phyloP scores from a whole-genome alignment of 805 yeast species.

The baker's yeast (Saccharomyces cerevisiae) region DNA sequence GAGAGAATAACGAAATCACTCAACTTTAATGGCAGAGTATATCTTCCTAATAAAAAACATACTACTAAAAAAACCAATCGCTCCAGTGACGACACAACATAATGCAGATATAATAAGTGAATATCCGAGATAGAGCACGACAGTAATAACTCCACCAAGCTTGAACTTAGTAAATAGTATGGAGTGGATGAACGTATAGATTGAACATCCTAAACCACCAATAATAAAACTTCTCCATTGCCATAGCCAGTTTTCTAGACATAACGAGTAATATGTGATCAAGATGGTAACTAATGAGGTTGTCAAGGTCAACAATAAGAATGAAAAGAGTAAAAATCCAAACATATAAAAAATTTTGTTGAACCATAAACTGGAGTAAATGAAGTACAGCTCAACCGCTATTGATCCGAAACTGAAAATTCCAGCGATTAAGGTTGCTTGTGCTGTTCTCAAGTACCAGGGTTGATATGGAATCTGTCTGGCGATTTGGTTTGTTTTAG shows the following conservation, averaged over 20 bases:
- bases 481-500: constrained; percentile 89
- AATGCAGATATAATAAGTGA: constrained; percentile 60
- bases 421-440: constrained; percentile 70
- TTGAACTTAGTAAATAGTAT: constrained; percentile 61
- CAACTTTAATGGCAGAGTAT: constrained; percentile 80
- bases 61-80: constrained; percentile 74
- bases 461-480: constrained; percentile 95
- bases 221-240: constrained; percentile 91
- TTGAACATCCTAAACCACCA: constrained; percentile 84
- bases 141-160: constrained; percentile 66
- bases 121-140: constrained; percentile 77
- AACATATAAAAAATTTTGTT: constrained; percentile 93
- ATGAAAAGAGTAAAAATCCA: constrained; percentile 88
- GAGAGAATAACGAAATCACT: constrained; percentile 31
- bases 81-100: constrained; percentile 76
- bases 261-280: constrained; percentile 73
- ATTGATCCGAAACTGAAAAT: constrained; percentile 91
- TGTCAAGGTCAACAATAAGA: constrained; percentile 69
- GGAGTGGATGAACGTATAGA: constrained; percentile 80
- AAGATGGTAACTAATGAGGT: constrained; percentile 73
- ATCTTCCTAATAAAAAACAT: constrained; percentile 69
- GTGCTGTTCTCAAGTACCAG: constrained; percentile 63
- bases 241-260: constrained; percentile 92
- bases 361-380: constrained; percentile 87
- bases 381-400: constrained; percentile 90